Percentiles rank a stretch among this genome's conserved stretches.
Conservation (phyloP, 2,329 filamentous ascomycete species). For the Fusarium subtropicale region DNA sequence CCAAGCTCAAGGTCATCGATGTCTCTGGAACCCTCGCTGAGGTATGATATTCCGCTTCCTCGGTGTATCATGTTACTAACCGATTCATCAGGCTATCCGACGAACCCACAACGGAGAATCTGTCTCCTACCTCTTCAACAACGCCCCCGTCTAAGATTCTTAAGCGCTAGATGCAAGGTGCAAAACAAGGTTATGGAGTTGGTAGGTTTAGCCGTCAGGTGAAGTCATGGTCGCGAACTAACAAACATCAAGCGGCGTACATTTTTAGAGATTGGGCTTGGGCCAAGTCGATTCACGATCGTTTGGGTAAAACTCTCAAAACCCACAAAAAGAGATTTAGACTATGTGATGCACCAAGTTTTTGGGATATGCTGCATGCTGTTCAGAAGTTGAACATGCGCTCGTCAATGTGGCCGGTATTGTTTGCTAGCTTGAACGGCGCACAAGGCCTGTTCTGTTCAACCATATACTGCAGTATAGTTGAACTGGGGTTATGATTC, state of each 20-base stretch:
- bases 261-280: conserved; percentile 38
- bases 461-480: conserved; percentile 3
- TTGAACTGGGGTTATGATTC: conserved; percentile 11
- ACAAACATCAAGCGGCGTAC: conserved; percentile 38
- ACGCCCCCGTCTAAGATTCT: conserved; percentile 64
- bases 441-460: conserved; percentile 8
- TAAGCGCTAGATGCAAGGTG: conserved; percentile 13
- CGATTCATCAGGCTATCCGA: conserved; percentile 67
- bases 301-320: conserved; percentile 34
- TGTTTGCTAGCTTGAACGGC: conserved; percentile 12
- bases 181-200: conserved; percentile 43
- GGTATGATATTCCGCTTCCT: conserved; percentile 46
- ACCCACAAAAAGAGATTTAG: conserved; percentile 30
- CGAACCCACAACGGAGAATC: conserved; percentile 75
- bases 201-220: conserved; percentile 30
- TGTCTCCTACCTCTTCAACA: conserved; percentile 76
- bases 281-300: conserved; percentile 27
- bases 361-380: conserved; percentile 10
- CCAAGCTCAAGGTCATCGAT: conserved; percentile 89
- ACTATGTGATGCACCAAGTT: conserved; percentile 16
- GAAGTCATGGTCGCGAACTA: conserved; percentile 22
- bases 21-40: conserved; percentile 85
- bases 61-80: conserved; percentile 14
- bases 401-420: conserved; percentile 12
- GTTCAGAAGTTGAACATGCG: conserved; percentile 6